phyloP scores from a whole-genome alignment of 1,284 basidiomycete genomes.

The Irpex sp. region DNA sequence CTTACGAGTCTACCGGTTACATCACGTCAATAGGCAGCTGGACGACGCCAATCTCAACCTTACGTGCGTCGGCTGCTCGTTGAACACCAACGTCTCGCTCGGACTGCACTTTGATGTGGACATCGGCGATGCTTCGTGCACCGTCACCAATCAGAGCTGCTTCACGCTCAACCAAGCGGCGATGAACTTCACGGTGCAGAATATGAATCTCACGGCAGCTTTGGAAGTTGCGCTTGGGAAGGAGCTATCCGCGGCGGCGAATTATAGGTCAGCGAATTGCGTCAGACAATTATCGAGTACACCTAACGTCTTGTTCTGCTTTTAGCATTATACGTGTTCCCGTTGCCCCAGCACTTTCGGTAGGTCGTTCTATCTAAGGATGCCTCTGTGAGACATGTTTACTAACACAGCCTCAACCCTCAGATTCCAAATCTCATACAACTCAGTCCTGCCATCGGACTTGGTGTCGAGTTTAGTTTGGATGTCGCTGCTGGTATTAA shows the following conservation, averaged over 20 bases:
- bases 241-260: background rate
- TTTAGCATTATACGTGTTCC: background rate
- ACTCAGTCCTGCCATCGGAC: slow-evolving; percentile 6
- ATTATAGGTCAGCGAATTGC: slow-evolving; percentile 2
- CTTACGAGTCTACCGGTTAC: background rate
- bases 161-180: slow-evolving; percentile 5
- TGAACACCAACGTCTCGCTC: slow-evolving; percentile 1
- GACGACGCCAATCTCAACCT: background rate
- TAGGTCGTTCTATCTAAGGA: background rate
- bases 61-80: slow-evolving; percentile 3
- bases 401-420: background rate
- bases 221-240: slow-evolving; percentile 7
- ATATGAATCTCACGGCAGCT: slow-evolving; percentile 4
- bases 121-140: slow-evolving; percentile 1
- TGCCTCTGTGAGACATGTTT: background rate
- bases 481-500: slow-evolving; percentile 6
- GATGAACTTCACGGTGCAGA: slow-evolving; percentile 8
- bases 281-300: background rate
- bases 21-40: background rate
- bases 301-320: background rate
- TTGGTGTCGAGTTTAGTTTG: slow-evolving; percentile 5
- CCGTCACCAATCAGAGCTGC: background rate
- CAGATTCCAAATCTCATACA: slow-evolving; percentile 7
- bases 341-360: background rate
- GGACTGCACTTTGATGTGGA: slow-evolving; percentile 6